Percentiles rank a stretch among this genome's conserved stretches.
Conservation (phyloP, 805 yeast species). For the Cyberlindnera mississippiensis region DNA sequence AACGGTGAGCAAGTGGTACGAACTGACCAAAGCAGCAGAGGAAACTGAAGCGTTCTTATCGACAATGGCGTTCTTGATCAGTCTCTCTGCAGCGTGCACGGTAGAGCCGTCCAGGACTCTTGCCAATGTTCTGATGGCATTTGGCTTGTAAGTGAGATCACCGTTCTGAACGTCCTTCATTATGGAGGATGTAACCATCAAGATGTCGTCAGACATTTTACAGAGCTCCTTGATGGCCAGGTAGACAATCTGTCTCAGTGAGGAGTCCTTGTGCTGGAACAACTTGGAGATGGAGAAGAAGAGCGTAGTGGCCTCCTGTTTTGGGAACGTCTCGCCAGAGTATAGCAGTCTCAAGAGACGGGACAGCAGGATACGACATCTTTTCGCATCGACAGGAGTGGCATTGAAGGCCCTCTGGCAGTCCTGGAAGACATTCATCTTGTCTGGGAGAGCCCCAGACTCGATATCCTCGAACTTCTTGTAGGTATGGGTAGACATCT, state of each 20-base stretch:
- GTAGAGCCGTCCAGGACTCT: constrained; percentile 88
- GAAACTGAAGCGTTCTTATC: constrained; percentile 84
- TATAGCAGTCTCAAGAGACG: constrained; percentile 78
- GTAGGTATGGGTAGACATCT: constrained; percentile 79
- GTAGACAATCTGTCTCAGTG: constrained; percentile 89
- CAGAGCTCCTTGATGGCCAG: constrained; percentile 91
- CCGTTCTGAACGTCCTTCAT: constrained; percentile 97
- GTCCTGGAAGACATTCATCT: constrained; percentile 96
- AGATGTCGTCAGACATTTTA: constrained; percentile 78
- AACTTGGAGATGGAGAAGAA: constrained; percentile 92
- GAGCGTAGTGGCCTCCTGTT: constrained; percentile 84
- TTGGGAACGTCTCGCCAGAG: constrained; percentile 83
- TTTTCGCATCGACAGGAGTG: constrained; percentile 81
- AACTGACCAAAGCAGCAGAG: constrained; percentile 90
- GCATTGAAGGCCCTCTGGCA: constrained; percentile 91
- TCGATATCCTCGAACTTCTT: constrained; percentile 79
- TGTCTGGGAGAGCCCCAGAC: constrained; percentile 72
- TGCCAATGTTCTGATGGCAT: constrained; percentile 88
- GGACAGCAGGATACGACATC: constrained; percentile 79
- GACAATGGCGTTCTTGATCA: constrained; percentile 88
- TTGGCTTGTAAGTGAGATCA: constrained; percentile 81
- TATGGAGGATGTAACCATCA: constrained; percentile 96
- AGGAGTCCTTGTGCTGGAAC: constrained; percentile 85
- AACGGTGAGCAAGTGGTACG: constrained; percentile 85
- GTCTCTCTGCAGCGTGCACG: constrained; percentile 88